Evolutionary conservation across 257 asterid genomes (phyloP), one percentile per base, ranked within the genome.

Genomic region (Vinca minor): DNA sequence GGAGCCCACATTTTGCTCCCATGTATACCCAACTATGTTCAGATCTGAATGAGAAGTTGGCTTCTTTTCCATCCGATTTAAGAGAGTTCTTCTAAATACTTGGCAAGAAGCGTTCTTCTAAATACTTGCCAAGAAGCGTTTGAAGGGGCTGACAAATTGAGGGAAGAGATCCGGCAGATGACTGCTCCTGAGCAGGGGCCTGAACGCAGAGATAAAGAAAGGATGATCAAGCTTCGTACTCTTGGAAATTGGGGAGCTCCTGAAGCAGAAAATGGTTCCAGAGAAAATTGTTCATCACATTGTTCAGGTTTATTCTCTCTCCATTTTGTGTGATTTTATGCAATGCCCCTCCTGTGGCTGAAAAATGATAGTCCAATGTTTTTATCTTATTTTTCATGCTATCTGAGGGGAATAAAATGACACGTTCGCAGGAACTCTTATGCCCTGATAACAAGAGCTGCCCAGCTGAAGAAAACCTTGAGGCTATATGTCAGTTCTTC

Each of bases 211-310:
- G 97, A 93, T 68, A 93, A 89, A 76, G 99, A 93, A 72, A 84
- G 89, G 81, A 41, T 87, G 70, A 49, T 87, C 70, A 93, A 93
- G 75, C 77, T 93, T 69, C 93, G 96, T 14, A 93, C 99, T 42
- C 96, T 90, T 50, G 99, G 99, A 61, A 93, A 93, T 93, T 57
- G 99, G 99, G 20, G 99, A 93, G 81, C 99, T 93, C 74, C 69
- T 93, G 80, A 93, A 93, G 82, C 99, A 90, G 84, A 93, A 77
- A 79, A 93, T 93, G 96, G 97, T 93, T 69, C 87, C 95, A 0
- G 99, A 89, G 78, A 90, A 47, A 85, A 84, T 93, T 78, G 99
- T 89, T 78, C 97, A 89, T 71, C 99, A 90, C 79, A 93, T 93
- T 60, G 97, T 90, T 75, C 90, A 82, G 97, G 99, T 93, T n/a